Evolutionary conservation across 1,284 basidiomycete genomes (phyloP).

Genomic region (Entoloma clypeatum): DNA sequence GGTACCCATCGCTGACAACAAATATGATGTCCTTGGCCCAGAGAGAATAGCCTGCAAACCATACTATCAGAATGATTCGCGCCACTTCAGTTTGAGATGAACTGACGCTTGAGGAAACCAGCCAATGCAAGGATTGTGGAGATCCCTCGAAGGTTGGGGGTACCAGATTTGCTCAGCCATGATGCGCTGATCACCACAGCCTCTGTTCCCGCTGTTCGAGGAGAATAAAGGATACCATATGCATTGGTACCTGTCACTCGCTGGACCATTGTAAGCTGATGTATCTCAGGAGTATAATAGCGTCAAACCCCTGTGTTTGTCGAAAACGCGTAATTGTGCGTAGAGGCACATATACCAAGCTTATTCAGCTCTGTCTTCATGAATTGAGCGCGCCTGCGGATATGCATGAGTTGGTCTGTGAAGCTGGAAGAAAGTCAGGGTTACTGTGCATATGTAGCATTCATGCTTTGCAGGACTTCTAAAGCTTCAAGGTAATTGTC

Average conservation of each 20-base stretch:
- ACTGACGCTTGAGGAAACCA: conserved; percentile 75
- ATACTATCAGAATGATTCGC: not conserved
- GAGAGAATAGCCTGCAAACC: conserved; percentile 68
- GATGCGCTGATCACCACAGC: conserved; percentile 88
- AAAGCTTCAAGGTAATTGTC: conserved; percentile 73
- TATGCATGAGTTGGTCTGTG: conserved; percentile 3
- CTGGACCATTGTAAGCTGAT: conserved; percentile 15
- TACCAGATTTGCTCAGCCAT: conserved; percentile 69
- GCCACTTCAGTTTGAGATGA: not conserved
- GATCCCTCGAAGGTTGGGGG: conserved; percentile 83
- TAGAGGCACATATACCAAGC: conserved; percentile 65
- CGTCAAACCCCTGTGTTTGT: conserved; percentile 43
- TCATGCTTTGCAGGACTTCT: conserved; percentile 58
- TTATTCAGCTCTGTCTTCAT: conserved; percentile 60
- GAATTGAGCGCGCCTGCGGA: conserved; percentile 56
- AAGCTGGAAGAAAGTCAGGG: not conserved
- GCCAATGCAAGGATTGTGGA: conserved; percentile 82
- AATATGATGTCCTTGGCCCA: conserved; percentile 96
- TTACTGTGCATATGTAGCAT: conserved; percentile 68
- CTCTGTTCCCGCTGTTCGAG: conserved; percentile 86
- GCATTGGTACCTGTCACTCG: conserved; percentile 66
- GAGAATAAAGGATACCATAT: conserved; percentile 80
- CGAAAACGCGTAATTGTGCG: conserved; percentile 63
- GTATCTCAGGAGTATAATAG: not conserved
- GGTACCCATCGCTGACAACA: conserved; percentile 83